These are phyloP conservation scores for Cyberlindnera maritima DNA, from an alignment of 805 yeast species.

Conservation along the genomic window DNA sequence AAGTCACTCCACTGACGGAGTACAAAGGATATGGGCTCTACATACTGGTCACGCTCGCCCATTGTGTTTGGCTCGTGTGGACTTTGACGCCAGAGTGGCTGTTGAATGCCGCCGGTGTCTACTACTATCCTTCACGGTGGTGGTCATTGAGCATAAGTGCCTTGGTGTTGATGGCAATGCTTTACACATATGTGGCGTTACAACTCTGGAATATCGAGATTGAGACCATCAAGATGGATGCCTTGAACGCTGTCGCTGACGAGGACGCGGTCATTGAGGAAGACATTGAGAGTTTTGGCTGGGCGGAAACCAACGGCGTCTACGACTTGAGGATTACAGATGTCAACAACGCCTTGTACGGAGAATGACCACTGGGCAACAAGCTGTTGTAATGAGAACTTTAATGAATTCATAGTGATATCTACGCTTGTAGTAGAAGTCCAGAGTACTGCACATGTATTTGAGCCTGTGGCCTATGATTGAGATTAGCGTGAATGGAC, in stretches of 20 bases:
- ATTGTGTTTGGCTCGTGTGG: constrained; percentile 67
- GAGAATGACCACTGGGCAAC: neutral
- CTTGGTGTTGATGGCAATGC: constrained; percentile 64
- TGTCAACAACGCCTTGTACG: constrained; percentile 64
- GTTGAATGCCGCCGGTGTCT: constrained; percentile 51
- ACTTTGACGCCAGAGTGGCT: constrained; percentile 63
- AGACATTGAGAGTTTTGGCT: constrained; percentile 38
- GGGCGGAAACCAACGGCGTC: constrained; percentile 74
- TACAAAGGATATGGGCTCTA: constrained; percentile 87
- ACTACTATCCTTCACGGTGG: constrained; percentile 83
- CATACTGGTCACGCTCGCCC: constrained; percentile 57
- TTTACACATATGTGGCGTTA: constrained; percentile 67
- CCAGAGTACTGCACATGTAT: no score
- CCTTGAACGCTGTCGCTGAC: constrained; percentile 66
- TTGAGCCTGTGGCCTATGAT: no score
- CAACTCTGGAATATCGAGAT: constrained; percentile 76
- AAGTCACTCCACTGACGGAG: constrained; percentile 60
- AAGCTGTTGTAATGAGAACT: no score
- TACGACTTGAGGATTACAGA: constrained; percentile 77
- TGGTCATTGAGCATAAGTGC: constrained; percentile 87
- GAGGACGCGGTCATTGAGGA: constrained; percentile 38
- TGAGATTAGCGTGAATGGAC: neutral
- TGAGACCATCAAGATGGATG: constrained; percentile 57
- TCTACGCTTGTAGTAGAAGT: no score
- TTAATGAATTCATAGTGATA: no score